phyloP scores from a whole-genome alignment of 306 rosid genomes.

The Alnus rubra region DNA sequence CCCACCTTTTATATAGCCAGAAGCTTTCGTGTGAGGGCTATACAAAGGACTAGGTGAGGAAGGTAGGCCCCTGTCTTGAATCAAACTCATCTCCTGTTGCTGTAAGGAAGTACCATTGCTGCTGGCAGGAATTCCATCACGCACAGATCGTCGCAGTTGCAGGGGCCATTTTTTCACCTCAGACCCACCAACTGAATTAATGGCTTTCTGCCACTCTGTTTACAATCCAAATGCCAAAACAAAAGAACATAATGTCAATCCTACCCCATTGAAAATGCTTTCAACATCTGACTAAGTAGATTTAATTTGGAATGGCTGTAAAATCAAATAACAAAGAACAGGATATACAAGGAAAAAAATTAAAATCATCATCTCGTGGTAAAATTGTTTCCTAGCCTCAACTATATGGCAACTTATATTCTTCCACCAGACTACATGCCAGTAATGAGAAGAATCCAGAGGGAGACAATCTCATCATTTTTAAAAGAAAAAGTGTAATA shows the following conservation, averaged over 20 bases:
- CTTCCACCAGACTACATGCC: conserved; percentile 7
- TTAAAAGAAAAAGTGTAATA: neutral
- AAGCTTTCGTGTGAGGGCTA: conserved; percentile 77
- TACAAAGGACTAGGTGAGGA: conserved; percentile 96
- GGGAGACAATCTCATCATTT: conserved; percentile 3
- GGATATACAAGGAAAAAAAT: neutral
- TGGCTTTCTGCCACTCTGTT: conserved; percentile 97
- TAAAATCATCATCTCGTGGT: neutral
- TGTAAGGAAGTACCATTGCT: conserved; percentile 89
- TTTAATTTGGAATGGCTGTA: neutral
- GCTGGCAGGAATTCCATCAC: conserved; percentile 76
- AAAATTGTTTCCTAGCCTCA: neutral
- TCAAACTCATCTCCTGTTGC: conserved; percentile 89
- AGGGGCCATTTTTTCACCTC: conserved; percentile 96
- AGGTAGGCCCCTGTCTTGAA: conserved; percentile 84
- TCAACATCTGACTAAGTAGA: neutral
- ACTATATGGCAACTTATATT: neutral
- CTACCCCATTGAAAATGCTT: neutral
- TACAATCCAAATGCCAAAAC: conserved; percentile 25
- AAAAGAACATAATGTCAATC: conserved; percentile 17
- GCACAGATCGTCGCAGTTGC: conserved; percentile 83
- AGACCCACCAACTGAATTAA: conserved; percentile 86
- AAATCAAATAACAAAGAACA: neutral
- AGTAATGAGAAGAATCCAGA: neutral
- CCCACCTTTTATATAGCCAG: conserved; percentile 86